Percentiles rank a stretch among this genome's conserved stretches.
phyloP scores from a whole-genome alignment of 2,329 filamentous ascomycete species.

The Cladophialophora bantiana region DNA sequence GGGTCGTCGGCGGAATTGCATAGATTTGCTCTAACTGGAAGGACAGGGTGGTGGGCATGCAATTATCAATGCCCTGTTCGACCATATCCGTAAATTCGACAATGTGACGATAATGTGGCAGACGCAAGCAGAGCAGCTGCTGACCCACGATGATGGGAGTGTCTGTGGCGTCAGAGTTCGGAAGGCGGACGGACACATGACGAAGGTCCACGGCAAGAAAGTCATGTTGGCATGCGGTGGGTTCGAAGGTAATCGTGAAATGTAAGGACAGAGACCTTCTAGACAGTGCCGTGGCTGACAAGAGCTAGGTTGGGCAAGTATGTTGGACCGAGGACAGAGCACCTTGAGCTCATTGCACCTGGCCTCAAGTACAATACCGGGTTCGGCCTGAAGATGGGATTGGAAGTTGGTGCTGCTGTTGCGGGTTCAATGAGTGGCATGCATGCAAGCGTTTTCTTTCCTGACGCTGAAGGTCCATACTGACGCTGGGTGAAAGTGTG shows the following conservation, averaged over 20 bases:
- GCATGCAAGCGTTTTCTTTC: constrained; percentile 39
- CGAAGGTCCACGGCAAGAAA: constrained; percentile 37
- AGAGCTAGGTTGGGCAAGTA: constrained; percentile 42
- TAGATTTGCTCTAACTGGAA: not conserved
- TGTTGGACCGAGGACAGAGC: constrained; percentile 49
- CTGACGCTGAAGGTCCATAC: not conserved
- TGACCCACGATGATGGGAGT: constrained; percentile 46
- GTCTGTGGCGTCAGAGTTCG: constrained; percentile 49
- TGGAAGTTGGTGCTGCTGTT: constrained; percentile 51
- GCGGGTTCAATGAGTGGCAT: constrained; percentile 52
- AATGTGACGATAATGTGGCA: constrained; percentile 49
- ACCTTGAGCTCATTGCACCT: constrained; percentile 52
- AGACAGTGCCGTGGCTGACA: constrained; percentile 1
- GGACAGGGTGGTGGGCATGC: constrained; percentile 47
- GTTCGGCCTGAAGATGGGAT: constrained; percentile 50
- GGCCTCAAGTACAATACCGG: constrained; percentile 52
- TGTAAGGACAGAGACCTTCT: constrained; percentile 42
- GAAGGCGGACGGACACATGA: constrained; percentile 48
- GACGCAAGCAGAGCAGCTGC: constrained; percentile 48
- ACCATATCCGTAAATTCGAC: constrained; percentile 46
- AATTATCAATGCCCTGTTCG: constrained; percentile 49
- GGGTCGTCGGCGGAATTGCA: not conserved
- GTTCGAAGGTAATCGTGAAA: constrained; percentile 53
- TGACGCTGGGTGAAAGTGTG: constrained; percentile 40
- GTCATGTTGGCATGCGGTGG: constrained; percentile 52